Evolutionary conservation across 257 asterid genomes (phyloP).

Genomic region (Solanum megistacrolobum): DNA sequence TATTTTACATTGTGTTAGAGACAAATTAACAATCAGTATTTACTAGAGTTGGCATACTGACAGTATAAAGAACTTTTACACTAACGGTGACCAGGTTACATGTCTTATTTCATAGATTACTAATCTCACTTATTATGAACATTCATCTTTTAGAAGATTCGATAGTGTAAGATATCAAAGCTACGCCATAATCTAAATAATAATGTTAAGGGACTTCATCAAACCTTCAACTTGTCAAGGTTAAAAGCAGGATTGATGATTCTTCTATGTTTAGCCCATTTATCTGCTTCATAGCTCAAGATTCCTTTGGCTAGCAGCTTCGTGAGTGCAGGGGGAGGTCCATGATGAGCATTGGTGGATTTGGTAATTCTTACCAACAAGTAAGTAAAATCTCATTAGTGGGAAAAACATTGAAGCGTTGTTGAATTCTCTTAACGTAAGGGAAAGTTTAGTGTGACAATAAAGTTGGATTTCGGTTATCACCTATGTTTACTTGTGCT

Average conservation of each 20-base stretch:
- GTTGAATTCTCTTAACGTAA: too few relatives aligned
- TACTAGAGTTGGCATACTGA: neutral
- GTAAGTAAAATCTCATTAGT: too few relatives aligned
- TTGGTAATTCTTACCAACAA: too few relatives aligned
- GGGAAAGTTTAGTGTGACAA: too few relatives aligned
- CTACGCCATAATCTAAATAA: neutral
- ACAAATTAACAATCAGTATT: neutral
- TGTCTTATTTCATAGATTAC: neutral
- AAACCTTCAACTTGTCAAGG: constrained; percentile 19
- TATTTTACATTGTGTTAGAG: neutral
- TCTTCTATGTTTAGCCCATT: constrained; percentile 23
- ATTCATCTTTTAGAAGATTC: neutral
- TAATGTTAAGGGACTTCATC: neutral
- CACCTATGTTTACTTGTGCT: too few relatives aligned
- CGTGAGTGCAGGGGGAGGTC: neutral
- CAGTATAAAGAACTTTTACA: neutral
- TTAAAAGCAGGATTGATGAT: constrained; percentile 19
- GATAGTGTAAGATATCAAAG: neutral
- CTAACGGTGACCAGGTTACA: too few relatives aligned
- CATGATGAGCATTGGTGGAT: too few relatives aligned
- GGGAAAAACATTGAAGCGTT: neutral
- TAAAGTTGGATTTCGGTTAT: too few relatives aligned
- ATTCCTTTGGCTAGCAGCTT: constrained; percentile 6
- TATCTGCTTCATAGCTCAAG: neutral
- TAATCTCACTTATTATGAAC: neutral